Conservation (phyloP, 768 basidiomycete species). For the Collybiopsis luxurians region DNA sequence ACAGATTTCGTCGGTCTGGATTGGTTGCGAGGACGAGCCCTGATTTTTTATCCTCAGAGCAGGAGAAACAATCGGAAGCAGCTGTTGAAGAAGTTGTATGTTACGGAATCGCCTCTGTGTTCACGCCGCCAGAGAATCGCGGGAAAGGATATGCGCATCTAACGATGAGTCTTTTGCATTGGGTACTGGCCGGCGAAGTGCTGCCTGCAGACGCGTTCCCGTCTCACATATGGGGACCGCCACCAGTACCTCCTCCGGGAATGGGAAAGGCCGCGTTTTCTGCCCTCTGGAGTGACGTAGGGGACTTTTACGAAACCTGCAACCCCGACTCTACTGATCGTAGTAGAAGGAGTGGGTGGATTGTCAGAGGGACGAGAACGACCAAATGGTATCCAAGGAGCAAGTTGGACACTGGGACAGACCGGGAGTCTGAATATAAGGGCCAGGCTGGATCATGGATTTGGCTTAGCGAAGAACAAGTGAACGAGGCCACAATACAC, state of each 20-base stretch:
- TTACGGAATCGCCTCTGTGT: constrained; percentile 58
- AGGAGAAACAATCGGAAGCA: not conserved
- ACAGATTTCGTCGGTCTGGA: constrained; percentile 29
- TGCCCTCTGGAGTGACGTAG: constrained; percentile 53
- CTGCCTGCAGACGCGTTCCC: constrained; percentile 24
- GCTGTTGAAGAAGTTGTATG: constrained; percentile 31
- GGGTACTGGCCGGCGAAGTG: constrained; percentile 39
- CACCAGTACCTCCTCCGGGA: constrained; percentile 31
- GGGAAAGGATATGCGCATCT: constrained; percentile 56
- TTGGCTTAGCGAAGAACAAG: constrained; percentile 35
- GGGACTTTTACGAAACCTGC: constrained; percentile 42
- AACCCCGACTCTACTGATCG: constrained; percentile 28
- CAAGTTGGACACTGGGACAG: not conserved
- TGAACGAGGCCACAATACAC: constrained; percentile 33
- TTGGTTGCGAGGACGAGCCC: constrained; percentile 20
- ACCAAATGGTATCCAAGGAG: constrained; percentile 37
- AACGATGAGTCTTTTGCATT: constrained; percentile 66
- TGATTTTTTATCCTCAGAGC: not conserved
- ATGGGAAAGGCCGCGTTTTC: constrained; percentile 45
- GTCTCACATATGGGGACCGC: constrained; percentile 44
- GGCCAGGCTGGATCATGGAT: constrained; percentile 20
- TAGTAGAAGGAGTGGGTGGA: constrained; percentile 38
- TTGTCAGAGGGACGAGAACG: constrained; percentile 28
- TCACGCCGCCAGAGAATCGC: constrained; percentile 47
- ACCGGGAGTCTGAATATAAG: not conserved